Evolutionary conservation across 2,329 filamentous ascomycete species (phyloP), one percentile per base, ranked within the genome.

Genomic region (Neurospora sp.): DNA sequence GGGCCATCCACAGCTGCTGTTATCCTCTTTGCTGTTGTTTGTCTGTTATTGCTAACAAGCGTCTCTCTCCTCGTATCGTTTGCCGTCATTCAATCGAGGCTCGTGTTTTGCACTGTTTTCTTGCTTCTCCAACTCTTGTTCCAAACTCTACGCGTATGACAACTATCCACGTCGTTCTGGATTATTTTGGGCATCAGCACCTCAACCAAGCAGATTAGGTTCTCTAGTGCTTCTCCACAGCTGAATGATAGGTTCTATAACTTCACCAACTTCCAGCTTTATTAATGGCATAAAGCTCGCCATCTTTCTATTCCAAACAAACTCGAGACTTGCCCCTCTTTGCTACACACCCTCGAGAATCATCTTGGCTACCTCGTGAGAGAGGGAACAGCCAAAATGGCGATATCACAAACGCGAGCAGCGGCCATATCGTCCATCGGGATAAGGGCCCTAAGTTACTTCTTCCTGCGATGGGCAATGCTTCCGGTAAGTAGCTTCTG

Each of bases 381-480:
- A 23, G 39, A 12, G 36, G 57, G 40, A 8, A 37, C 67, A 36
- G 38, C 8, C 72, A 73, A 19, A 12, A 80, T 81, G 79, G 73
- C 76, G 8, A 69, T 73, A 52, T 66, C 69, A 33, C 75, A 80
- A 57, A 77, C 75, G 33, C 78, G 74, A 28, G 72, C 80, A 39
- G 79, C 82, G 67, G 75, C 75, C 52, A 79, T 82, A 71, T 77
- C 84, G 71, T 88, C 88, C 38, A 74, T 87, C 43, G 81, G 79
- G 11, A 77, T 89, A 67, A 82, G 87, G 69, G 68, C 83, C 4
- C 77, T 80, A 39, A 81, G 84, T 17, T 89, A 86, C 76, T 77
- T 88, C 70, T 90, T 90, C 76, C 77, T 91, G 68, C 81, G 88
- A 82, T 89, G 87, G 86, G 87, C 88, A 80, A 75, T 81, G 6